These are phyloP conservation scores for Urtica urens DNA, from an alignment of 306 rosid species.

Conservation along the genomic window DNA sequence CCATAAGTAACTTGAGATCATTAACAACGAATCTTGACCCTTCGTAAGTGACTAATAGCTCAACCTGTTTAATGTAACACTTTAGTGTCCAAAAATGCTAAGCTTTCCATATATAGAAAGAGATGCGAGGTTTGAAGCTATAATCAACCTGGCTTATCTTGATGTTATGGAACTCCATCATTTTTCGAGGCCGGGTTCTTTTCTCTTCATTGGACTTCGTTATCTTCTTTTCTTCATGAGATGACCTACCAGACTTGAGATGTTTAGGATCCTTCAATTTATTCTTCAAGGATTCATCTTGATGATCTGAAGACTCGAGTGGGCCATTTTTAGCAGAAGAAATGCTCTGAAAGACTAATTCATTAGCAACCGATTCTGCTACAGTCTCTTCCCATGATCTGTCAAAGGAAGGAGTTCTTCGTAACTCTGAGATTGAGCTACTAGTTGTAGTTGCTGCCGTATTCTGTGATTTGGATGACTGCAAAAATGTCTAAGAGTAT, in stretches of 20 bases:
- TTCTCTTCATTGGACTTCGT: constrained; percentile 71
- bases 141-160: constrained; percentile 91
- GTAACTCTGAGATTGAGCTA: constrained; percentile 47
- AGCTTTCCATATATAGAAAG: constrained; percentile 1
- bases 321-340: constrained; percentile 48
- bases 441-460: constrained; percentile 25
- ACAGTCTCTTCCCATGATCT: constrained; percentile 94
- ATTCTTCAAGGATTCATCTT: constrained; percentile 59
- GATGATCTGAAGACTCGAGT: constrained; percentile 54
- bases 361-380: constrained; percentile 94
- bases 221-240: constrained; percentile 88
- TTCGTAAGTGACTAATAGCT: constrained; percentile 79
- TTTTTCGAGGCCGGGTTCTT: constrained; percentile 79
- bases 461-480: constrained; percentile 56
- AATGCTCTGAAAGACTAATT: constrained; percentile 86
- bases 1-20: constrained; percentile 98
- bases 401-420: constrained; percentile 88
- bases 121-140: not conserved
- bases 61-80: constrained; percentile 42
- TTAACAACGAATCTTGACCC: constrained; percentile 91
- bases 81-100: constrained; percentile 3
- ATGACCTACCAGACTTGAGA: constrained; percentile 67
- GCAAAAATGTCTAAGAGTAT: constrained; percentile 23
- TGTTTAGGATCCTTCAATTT: constrained; percentile 76
- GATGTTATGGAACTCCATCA: constrained; percentile 97